Conservation (phyloP, 441 rosid species). For the Brassica hybrid region DNA sequence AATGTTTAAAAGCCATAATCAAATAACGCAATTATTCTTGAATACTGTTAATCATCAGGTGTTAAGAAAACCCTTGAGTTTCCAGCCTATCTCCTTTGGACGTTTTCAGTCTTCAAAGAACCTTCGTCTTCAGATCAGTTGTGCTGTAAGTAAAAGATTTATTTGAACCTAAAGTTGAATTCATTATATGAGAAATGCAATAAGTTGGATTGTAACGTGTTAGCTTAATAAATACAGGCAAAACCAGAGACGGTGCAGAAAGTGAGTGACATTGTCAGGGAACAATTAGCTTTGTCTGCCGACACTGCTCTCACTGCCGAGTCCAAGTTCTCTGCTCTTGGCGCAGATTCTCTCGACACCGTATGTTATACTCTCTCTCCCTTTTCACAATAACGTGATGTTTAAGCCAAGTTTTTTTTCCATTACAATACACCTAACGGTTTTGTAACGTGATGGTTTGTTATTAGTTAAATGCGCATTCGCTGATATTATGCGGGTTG, state of each 20-base stretch:
- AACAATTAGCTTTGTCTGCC: constrained; percentile 61
- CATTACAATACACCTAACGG: not conserved
- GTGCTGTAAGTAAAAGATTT: constrained; percentile 51
- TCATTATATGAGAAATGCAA: constrained; percentile 24
- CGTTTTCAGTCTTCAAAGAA: constrained; percentile 46
- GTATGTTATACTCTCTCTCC: constrained; percentile 41
- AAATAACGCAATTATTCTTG: not conserved
- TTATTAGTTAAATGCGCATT: not conserved
- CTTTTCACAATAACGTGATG: not conserved
- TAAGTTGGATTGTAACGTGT: constrained; percentile 10
- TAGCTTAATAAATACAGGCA: constrained; percentile 45
- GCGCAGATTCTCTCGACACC: constrained; percentile 86
- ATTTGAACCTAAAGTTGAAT: not conserved
- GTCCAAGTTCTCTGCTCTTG: constrained; percentile 70
- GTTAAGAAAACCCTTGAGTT: constrained; percentile 33
- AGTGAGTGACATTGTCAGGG: constrained; percentile 77
- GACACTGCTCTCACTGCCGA: constrained; percentile 62
- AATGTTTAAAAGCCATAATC: too few relatives aligned
- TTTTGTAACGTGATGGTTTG: not conserved
- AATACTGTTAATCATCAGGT: constrained; percentile 21
- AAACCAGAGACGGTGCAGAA: constrained; percentile 73
- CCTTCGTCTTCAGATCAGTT: constrained; percentile 52
- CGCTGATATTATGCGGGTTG: not conserved
- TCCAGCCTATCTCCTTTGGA: constrained; percentile 45
- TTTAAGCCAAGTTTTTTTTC: not conserved